These are phyloP conservation scores for Capronia coronata DNA, from an alignment of 2,329 filamentous ascomycete species.

Conservation along the genomic window DNA sequence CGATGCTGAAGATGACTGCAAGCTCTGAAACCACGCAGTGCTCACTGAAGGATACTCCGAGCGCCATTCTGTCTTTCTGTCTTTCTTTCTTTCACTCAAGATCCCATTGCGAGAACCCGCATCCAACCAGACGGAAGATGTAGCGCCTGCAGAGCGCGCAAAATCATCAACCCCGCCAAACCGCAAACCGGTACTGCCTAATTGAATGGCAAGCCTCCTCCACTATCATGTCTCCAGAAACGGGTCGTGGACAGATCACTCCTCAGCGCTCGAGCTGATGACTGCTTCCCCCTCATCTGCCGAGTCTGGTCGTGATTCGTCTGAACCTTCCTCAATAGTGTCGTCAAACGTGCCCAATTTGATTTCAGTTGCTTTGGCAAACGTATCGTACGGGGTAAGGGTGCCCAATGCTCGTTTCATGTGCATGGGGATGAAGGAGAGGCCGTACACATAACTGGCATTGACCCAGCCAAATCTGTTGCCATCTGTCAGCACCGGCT, in stretches of 20 bases:
- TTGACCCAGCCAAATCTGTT: slow-evolving; percentile 96
- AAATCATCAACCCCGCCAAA: too few relatives aligned
- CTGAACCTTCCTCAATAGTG: slow-evolving; percentile 24
- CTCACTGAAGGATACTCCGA: background rate
- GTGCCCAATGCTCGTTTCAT: slow-evolving; percentile 84
- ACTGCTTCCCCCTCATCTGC: slow-evolving; percentile 16
- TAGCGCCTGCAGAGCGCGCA: too few relatives aligned
- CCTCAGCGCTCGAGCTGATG: slow-evolving; percentile 10
- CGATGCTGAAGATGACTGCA: background rate
- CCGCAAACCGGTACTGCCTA: too few relatives aligned
- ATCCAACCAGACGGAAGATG: too few relatives aligned
- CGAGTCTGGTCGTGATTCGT: slow-evolving; percentile 21
- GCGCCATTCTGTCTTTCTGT: background rate
- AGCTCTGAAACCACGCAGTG: background rate
- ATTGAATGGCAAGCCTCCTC: too few relatives aligned
- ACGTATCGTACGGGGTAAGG: slow-evolving; percentile 78
- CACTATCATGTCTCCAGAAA: background rate
- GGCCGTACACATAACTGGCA: slow-evolving; percentile 89
- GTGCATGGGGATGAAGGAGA: slow-evolving; percentile 81
- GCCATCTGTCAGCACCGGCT: slow-evolving; percentile 4
- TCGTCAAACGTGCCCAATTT: slow-evolving; percentile 22
- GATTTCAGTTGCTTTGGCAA: slow-evolving; percentile 57
- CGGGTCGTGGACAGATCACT: background rate
- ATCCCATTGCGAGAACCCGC: too few relatives aligned
- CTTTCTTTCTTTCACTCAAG: background rate